Conservation (phyloP, 1,139 yeast species). For the Nematodospora anomalae region DNA sequence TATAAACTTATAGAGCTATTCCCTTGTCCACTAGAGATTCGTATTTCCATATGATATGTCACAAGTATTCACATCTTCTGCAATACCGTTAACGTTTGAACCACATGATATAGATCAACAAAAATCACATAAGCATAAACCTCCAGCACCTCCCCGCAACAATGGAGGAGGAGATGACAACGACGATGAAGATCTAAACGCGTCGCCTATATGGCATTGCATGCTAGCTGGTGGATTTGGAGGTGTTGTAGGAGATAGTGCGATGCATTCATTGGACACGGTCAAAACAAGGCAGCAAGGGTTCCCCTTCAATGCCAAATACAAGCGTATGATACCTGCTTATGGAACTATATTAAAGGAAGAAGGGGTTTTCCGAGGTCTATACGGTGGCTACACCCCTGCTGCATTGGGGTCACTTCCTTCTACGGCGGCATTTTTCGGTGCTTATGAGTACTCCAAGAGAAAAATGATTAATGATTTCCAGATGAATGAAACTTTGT, state of each 20-base stretch:
- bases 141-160: conserved; percentile 8
- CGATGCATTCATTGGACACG: conserved; percentile 94
- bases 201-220: conserved; percentile 58
- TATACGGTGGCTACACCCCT: conserved; percentile 90
- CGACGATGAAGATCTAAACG: conserved; percentile 1
- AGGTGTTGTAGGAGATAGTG: conserved; percentile 88
- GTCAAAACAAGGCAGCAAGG: conserved; percentile 98
- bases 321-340: conserved; percentile 67
- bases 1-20: too few relatives aligned
- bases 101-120: conserved; percentile 21
- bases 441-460: conserved; percentile 82
- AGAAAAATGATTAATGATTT: conserved; percentile 63
- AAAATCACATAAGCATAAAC: conserved; percentile 7
- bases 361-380: conserved; percentile 83
- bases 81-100: conserved; percentile 45
- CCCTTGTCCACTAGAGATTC: neutral
- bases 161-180: neutral
- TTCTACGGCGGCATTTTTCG: conserved; percentile 88
- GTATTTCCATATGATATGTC: conserved; percentile 24
- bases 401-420: conserved; percentile 92
- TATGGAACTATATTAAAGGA: conserved; percentile 69
- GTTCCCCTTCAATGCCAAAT: conserved; percentile 66
- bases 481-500: conserved; percentile 72
- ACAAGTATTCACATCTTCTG: conserved; percentile 37
- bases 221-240: conserved; percentile 92